Base-by-base conservation (phyloP, 805 yeast genomes). In the Saturnispora diversa region DNA sequence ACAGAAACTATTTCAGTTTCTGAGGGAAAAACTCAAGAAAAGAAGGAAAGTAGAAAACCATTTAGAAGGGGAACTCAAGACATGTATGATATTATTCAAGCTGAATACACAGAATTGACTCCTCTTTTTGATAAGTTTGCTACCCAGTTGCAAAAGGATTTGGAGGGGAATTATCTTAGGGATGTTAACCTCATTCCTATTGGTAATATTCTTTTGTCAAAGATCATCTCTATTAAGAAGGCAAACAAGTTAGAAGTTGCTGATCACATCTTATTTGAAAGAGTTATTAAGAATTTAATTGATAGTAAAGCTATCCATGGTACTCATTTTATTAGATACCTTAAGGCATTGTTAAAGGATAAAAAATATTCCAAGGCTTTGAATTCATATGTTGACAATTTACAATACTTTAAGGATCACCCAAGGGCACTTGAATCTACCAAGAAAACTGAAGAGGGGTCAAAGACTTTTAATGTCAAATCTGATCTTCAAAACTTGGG, bases 321-420 rank as follows among this genome's bases (percentile, higher is more conserved):
- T n/a, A 45, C 55, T 10, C 63, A 58, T 36, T 49, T 56, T 15
- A 47, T 43, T 15, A 48, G 58, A 38, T 51, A 46, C n/a, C 45
- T 56, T 28, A 42, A 28, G 7, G 39, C 42, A n/a, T 45, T 58
- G 8, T 23, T 56, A 6, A 13, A 16, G 4, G 64, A 60, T 20
- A 39, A 40, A 5, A 50, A 55, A 30, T 51, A 43, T 31, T 29
- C 51, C 7, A 53, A 51, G 31, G 62, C 60, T 3, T 37, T 61
- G 22, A 48, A 53, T n/a, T 20, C 53, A 4, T 60, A 58, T 56
- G 49, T 56, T 32, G 55, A 55, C 29, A 37, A 50, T 19, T 36
- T 52, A 15, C 58, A 56, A 34, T 55, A 53, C 40, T 47, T 50
- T 32, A 55, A 48, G 31, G 24, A 34, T 19, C 49, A 46, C 26